Evolutionary conservation across 139 green algal species (phyloP).

Genomic region (Micractinium conductrix): DNA sequence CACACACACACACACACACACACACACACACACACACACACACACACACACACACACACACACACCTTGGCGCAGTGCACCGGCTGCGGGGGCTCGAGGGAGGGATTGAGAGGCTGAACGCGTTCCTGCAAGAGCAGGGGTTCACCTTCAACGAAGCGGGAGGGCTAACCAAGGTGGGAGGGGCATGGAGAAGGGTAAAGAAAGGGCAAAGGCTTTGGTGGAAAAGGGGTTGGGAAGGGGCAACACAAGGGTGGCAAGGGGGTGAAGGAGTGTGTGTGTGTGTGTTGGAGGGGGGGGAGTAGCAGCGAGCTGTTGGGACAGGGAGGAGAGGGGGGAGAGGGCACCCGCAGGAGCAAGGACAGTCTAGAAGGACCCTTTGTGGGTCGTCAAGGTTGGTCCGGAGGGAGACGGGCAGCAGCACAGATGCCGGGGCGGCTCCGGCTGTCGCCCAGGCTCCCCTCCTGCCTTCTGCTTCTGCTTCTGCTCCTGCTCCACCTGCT

Average conservation of each 20-base stretch:
- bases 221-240: background rate
- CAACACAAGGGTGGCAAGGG: too few relatives aligned
- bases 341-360: background rate
- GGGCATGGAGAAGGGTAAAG: too few relatives aligned
- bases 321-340: background rate
- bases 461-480: background rate
- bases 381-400: too few relatives aligned
- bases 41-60: background rate
- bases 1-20: background rate
- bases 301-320: too few relatives aligned
- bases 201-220: too few relatives aligned
- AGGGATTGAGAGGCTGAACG: conserved; percentile 62
- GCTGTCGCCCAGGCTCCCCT: too few relatives aligned
- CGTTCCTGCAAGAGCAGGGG: conserved; percentile 50
- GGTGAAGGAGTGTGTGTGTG: background rate
- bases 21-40: background rate
- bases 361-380: too few relatives aligned
- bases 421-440: too few relatives aligned
- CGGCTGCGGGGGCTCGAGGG: conserved; percentile 45
- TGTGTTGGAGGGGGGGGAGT: background rate
- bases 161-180: conserved; percentile 65
- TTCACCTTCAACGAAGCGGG: conserved; percentile 73
- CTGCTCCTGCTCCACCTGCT: background rate
- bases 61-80: conserved; percentile 53
- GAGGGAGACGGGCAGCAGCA: too few relatives aligned